These are phyloP conservation scores for Cetraspora pellucida DNA, from an alignment of 192 early-diverging fungal species.

Conservation along the genomic window DNA sequence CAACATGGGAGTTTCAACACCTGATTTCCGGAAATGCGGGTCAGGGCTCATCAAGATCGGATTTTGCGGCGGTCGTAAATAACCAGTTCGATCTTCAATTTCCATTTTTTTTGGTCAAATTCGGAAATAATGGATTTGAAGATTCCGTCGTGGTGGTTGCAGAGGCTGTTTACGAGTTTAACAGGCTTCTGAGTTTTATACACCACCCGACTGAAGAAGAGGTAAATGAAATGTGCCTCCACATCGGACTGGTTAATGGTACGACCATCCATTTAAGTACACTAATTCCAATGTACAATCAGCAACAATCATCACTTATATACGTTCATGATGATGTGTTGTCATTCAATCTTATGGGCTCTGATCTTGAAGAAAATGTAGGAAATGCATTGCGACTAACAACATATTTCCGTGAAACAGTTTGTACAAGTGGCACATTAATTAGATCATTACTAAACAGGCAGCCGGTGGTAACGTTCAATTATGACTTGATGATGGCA, in stretches of 20 bases:
- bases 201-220: conserved; percentile 4
- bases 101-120: conserved; percentile 20
- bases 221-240: too few species aligned
- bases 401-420: conserved; percentile 22
- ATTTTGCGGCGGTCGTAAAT: conserved; percentile 15
- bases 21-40: conserved; percentile 21
- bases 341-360: too few species aligned
- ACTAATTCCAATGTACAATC: too few species aligned
- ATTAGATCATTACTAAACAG: conserved; percentile 25
- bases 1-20: conserved; percentile 22
- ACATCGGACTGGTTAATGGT: too few species aligned
- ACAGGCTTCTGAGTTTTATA: neutral
- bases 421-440: neutral
- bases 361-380: neutral
- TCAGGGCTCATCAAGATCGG: conserved; percentile 9
- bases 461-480: neutral
- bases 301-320: too few species aligned
- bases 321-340: too few species aligned
- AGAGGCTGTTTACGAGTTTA: neutral
- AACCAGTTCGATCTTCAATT: neutral
- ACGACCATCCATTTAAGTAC: too few species aligned
- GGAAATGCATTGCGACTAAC: conserved; percentile 14
- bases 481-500: neutral
- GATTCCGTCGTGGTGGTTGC: conserved; percentile 4
- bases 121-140: conserved; percentile 21